Evolutionary conservation across 768 basidiomycete species (phyloP).

Genomic region (Boletus sp.): DNA sequence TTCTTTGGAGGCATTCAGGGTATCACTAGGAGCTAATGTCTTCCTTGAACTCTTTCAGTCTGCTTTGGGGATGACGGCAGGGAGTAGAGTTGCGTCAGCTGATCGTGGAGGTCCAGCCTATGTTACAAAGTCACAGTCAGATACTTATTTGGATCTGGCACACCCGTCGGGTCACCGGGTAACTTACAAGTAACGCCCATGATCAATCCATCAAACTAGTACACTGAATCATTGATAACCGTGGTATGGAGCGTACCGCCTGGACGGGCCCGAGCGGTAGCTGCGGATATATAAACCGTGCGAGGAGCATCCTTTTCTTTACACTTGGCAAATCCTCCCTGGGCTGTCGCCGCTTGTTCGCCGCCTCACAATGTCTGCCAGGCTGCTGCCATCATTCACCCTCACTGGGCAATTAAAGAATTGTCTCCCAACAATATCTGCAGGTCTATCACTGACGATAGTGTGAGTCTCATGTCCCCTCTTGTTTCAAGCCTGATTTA

Average conservation of each 20-base stretch:
- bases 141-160: no score
- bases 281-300: constrained; percentile 10
- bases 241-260: constrained; percentile 2
- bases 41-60: neutral
- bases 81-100: neutral
- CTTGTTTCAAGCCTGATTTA: neutral
- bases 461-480: constrained; percentile 5
- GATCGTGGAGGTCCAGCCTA: neutral
- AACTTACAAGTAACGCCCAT: neutral
- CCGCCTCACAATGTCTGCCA: constrained; percentile 2
- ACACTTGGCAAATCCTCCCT: neutral
- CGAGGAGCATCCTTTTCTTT: neutral
- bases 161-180: no score
- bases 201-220: neutral
- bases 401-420: constrained; percentile 8
- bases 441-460: constrained; percentile 10
- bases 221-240: neutral
- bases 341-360: neutral
- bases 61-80: neutral
- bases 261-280: neutral
- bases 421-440: constrained; percentile 5
- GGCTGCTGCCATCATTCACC: neutral
- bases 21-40: neutral
- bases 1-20: constrained; percentile 78
- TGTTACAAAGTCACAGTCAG: constrained; percentile 2